Evolutionary conservation across 1,139 yeast genomes (phyloP).

Genomic region (Yamadazyma diddensiae): DNA sequence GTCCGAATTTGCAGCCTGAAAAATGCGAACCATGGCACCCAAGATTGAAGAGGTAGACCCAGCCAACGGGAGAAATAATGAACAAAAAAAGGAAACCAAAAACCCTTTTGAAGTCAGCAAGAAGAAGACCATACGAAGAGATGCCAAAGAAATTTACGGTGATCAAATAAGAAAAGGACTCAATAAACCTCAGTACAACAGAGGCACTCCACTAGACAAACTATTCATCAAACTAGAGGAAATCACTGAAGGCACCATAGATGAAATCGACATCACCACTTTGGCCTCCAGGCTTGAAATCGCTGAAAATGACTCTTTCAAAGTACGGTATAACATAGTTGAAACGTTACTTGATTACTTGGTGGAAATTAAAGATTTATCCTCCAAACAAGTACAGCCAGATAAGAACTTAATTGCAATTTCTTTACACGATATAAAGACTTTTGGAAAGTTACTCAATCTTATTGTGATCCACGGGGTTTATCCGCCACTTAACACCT

Average conservation of each 20-base stretch:
- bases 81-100: slow-evolving; percentile 1
- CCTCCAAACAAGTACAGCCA: slow-evolving; percentile 21
- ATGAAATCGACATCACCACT: slow-evolving; percentile 19
- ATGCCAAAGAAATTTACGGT: slow-evolving; percentile 32
- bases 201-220: slow-evolving; percentile 34
- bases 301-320: slow-evolving; percentile 6
- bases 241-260: slow-evolving; percentile 24
- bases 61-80: slow-evolving; percentile 1
- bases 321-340: slow-evolving; percentile 21
- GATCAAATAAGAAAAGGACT: slow-evolving; percentile 30
- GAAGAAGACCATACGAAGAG: slow-evolving; percentile 31
- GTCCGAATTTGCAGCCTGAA: neutral
- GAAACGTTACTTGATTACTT: slow-evolving; percentile 29
- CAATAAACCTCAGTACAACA: slow-evolving; percentile 29
- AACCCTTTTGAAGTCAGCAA: slow-evolving; percentile 34
- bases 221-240: slow-evolving; percentile 31
- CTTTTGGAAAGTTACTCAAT: slow-evolving; percentile 62
- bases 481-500: slow-evolving; percentile 56
- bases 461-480: slow-evolving; percentile 68
- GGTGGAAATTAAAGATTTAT: slow-evolving; percentile 33
- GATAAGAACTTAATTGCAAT: slow-evolving; percentile 55
- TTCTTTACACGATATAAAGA: slow-evolving; percentile 80
- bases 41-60: slow-evolving; percentile 23
- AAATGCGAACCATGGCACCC: slow-evolving; percentile 19
- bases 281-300: slow-evolving; percentile 2